Evolutionary conservation across 345 rosid species (phyloP), one percentile per base, ranked within the genome.

Genomic region (Citrus cavaleriei): DNA sequence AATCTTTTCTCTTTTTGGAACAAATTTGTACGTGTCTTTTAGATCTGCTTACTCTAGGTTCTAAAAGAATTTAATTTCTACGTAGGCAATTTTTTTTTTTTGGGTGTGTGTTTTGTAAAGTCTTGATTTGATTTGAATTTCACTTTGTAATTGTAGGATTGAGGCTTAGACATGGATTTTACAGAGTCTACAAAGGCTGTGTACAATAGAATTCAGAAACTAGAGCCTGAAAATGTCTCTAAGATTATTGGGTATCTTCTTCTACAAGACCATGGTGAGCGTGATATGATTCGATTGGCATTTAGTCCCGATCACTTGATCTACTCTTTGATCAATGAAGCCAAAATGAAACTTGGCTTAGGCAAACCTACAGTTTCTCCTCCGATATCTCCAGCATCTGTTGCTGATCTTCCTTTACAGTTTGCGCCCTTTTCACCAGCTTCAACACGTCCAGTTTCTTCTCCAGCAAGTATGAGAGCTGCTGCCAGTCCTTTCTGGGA

Each of bases 211-310:
- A 94, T 96, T 82, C 95, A 91, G 74, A 81, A 90, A 84, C 79
- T 90, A 30, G 99, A 96, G 77, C 99, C 97, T 8, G 98, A 96
- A 68, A 86, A 88, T 71, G 97, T 91, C 25, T 83, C 93, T 14
- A 94, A 89, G 88, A 96, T 96, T 73, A 87, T 95, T 10, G 98
- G 97, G 5, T 96, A 90, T 78, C 90, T 94, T 64, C 83, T 93
- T 24, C 83, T 91, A 81, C 97, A 91, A 84, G 93, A 91, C 35
- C 87, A 95, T 21, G 85, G 92, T 0, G 93, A 94, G 32, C 85
- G 85, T 0, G 95, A 96, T 72, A 96, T 96, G 98, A 91, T 93
- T 73, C 90, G 99, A 42, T 81, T 94, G 12, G 98, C 99, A 30
- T 91, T 91, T 78, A 81, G 95, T 68, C 95, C 99, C 1, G 97